These are phyloP conservation scores for Beta corolliflora DNA, from an alignment of 179 eudicot species.

Conservation along the genomic window DNA sequence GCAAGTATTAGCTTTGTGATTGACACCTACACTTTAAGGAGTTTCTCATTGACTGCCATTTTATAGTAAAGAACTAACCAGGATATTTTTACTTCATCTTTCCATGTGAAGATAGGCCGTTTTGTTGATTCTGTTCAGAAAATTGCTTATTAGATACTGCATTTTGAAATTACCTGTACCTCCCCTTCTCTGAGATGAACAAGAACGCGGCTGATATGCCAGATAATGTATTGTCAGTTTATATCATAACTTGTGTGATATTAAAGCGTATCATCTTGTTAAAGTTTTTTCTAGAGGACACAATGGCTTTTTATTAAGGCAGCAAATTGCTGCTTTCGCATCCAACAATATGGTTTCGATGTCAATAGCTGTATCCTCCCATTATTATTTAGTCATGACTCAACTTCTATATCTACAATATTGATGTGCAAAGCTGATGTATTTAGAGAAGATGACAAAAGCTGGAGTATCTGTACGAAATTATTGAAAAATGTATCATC, in stretches of 20 bases:
- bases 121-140: neutral
- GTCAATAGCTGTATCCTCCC: neutral
- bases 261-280: neutral
- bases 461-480: neutral
- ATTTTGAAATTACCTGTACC: neutral
- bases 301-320: neutral
- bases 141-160: neutral
- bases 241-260: neutral
- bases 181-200: neutral
- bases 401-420: neutral
- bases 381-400: neutral
- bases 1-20: constrained; percentile 10
- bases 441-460: neutral
- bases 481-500: neutral
- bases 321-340: neutral
- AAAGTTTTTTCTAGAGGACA: neutral
- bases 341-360: neutral
- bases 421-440: neutral
- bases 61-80: no score
- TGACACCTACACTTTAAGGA: neutral
- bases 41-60: neutral
- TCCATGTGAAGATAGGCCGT: neutral
- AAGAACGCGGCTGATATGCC: constrained; percentile 1
- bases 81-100: neutral
- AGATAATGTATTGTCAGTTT: neutral